Percentiles rank a stretch among this genome's conserved stretches.
Evolutionary conservation across 371 early-diverging fungal species (phyloP).

Genomic region (Mucor sp.): DNA sequence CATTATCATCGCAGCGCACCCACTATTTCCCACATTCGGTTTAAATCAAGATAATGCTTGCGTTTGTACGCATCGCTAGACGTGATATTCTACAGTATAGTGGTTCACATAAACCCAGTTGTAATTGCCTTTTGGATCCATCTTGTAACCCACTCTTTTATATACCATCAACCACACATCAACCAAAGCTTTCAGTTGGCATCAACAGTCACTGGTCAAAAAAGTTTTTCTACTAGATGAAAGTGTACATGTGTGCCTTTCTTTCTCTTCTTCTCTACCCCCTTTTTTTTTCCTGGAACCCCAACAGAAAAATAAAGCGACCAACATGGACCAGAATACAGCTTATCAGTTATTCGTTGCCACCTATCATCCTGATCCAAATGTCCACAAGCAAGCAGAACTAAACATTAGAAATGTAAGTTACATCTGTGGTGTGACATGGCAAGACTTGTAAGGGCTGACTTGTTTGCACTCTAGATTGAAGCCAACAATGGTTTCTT

Average conservation of each 20-base stretch:
- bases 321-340: conserved; percentile 42
- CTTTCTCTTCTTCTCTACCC: background rate
- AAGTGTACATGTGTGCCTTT: background rate
- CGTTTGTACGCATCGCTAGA: too few species aligned
- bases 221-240: background rate
- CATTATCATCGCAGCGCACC: too few species aligned
- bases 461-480: conserved; percentile 33
- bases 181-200: background rate
- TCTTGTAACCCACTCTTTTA: too few species aligned
- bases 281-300: background rate
- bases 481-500: conserved; percentile 68
- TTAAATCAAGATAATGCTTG: too few species aligned
- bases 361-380: conserved; percentile 71
- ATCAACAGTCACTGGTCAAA: conserved; percentile 7
- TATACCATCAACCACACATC: too few species aligned
- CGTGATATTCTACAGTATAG: too few species aligned
- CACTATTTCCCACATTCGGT: too few species aligned
- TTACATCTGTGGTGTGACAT: too few species aligned
- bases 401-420: conserved; percentile 38
- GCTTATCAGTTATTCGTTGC: conserved; percentile 66
- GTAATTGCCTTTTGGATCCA: too few species aligned
- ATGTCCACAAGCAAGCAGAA: conserved; percentile 71
- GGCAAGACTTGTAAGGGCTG: background rate
- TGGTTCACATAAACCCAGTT: too few species aligned
- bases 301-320: background rate